Base-by-base conservation (phyloP, 257 asterid species). In the Ocimum tenuiflorum region DNA sequence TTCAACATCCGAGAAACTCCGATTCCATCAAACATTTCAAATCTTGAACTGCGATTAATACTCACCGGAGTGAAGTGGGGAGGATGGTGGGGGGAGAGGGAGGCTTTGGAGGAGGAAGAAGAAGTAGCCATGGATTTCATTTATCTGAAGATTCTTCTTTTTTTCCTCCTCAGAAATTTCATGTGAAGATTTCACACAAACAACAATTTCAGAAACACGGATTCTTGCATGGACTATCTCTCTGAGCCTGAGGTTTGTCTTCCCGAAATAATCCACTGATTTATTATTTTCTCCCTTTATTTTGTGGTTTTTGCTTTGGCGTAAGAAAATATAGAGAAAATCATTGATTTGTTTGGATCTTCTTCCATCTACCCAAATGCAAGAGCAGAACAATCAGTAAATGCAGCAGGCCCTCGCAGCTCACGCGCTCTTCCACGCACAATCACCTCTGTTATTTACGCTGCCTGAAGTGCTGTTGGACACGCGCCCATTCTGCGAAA, bases 1-100 rank as follows among this genome's bases (percentile, higher is more conserved):
- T 7, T 38, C 7, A 46, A 14, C 13, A 1, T 0, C 4, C 11
- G 0, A 10, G 2, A 63, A 9, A 14, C 0, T 0, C 35, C 5
- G 20, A 41, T 17, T n/a, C 51, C 29, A 1, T 50, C 0, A 50
- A 50, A 23, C 11, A 7, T 3, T 20, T 20, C 31, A 1, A 51
- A 22, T 51, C 17, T 51, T 51, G 13, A 11, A 36, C 10, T 18
- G 19, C 10, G 22, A 3, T 27, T 6, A 58, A 43, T 8, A 19
- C 83, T 82, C 70, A 89, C 97, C 31, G 96, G 95, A 54, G 95
- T 85, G 76, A 91, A 86, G n/a, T 86, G 91, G 72, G 86, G 77
- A 50, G 87, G 82, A 56, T 72, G 81, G 71, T 74, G 91, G 60
- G 96, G 94, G 47, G 96, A 88, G 65, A 85, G 60, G 23, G 90